These are phyloP conservation scores for Arabidopsis lyrata DNA, from an alignment of 441 rosid species.

Conservation along the genomic window DNA sequence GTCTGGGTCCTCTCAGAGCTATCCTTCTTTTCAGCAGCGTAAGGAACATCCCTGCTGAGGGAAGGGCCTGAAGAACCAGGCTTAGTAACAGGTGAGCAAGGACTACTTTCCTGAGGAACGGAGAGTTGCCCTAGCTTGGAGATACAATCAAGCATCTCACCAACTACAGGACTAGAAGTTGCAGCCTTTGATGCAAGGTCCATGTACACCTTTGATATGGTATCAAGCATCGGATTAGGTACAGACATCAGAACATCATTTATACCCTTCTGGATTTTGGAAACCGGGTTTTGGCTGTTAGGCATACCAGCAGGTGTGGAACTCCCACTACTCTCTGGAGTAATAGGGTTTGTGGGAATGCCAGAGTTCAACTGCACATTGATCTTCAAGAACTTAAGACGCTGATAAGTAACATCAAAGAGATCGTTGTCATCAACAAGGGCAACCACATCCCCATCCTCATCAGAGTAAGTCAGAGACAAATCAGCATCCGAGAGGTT, in stretches of 20 bases:
- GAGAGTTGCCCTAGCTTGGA: conserved; percentile 56
- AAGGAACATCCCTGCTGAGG: conserved; percentile 23
- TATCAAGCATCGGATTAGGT: conserved; percentile 65
- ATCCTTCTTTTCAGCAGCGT: conserved; percentile 41
- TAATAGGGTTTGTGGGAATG: conserved; percentile 41
- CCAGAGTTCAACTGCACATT: conserved; percentile 54
- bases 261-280: conserved; percentile 49
- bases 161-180: conserved; percentile 49
- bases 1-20: conserved; percentile 33
- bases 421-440: conserved; percentile 84
- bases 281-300: conserved; percentile 44
- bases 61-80: conserved; percentile 45
- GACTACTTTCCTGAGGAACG: conserved; percentile 22
- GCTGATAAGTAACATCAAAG: conserved; percentile 69
- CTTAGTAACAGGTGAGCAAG: conserved; percentile 25
- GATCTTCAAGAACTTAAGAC: conserved; percentile 74
- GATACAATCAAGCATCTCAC: conserved; percentile 57
- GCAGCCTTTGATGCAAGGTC: conserved; percentile 66
- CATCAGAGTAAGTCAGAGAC: conserved; percentile 77
- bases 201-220: conserved; percentile 56
- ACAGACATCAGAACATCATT: conserved; percentile 62
- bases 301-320: conserved; percentile 66
- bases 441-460: conserved; percentile 93
- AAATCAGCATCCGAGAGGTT: conserved; percentile 60
- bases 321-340: conserved; percentile 58